phyloP scores from a whole-genome alignment of 345 rosid species.

The Eucalyptus grandis region DNA sequence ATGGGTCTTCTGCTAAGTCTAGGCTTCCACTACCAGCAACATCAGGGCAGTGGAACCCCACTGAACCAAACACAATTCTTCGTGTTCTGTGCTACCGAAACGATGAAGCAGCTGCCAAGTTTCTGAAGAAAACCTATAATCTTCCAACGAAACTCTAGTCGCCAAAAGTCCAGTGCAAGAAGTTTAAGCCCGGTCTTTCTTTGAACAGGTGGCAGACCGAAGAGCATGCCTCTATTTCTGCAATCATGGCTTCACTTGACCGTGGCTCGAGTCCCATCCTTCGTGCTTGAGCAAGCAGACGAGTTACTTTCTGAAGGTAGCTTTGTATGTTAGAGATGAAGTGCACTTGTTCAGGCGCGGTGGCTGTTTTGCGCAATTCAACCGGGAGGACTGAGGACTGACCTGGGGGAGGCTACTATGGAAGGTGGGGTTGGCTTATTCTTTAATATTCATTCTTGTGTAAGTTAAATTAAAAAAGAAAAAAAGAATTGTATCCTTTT shows the following conservation, averaged over 20 bases:
- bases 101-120: conserved; percentile 71
- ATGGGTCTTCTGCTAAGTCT: conserved; percentile 72
- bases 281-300: neutral
- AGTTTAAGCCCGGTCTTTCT: neutral
- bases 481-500: neutral
- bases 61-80: conserved; percentile 79
- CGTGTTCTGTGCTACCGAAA: conserved; percentile 83
- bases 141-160: conserved; percentile 60
- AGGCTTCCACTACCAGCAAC: conserved; percentile 88
- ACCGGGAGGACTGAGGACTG: neutral
- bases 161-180: neutral
- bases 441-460: neutral
- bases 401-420: neutral
- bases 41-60: conserved; percentile 83
- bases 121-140: conserved; percentile 83
- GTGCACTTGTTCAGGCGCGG: neutral
- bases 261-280: neutral
- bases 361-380: neutral
- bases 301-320: neutral
- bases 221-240: neutral
- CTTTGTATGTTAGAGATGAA: neutral
- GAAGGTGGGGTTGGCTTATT: neutral
- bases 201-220: neutral
- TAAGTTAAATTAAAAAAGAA: neutral
- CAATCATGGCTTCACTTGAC: neutral